Conservation (phyloP, 1,284 basidiomycete species). For the Bjerkandera adusta region DNA sequence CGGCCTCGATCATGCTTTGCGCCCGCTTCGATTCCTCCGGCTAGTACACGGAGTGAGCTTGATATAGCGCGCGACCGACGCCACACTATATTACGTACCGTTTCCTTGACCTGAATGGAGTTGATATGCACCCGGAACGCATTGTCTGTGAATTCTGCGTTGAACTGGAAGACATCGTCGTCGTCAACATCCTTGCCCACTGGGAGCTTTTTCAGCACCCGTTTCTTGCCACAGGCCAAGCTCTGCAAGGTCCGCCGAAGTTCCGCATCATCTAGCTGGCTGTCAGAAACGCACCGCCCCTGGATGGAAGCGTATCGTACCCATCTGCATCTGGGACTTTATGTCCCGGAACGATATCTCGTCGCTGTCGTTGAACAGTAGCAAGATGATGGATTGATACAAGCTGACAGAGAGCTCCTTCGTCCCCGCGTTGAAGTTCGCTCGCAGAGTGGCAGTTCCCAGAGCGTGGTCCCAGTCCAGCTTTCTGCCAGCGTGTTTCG, state of each 20-base stretch:
- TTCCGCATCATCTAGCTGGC: slow-evolving; percentile 63
- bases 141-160: slow-evolving; percentile 81
- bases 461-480: slow-evolving; percentile 85
- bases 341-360: slow-evolving; percentile 72
- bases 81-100: slow-evolving; percentile 54
- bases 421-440: slow-evolving; percentile 62
- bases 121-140: slow-evolving; percentile 89
- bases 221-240: slow-evolving; percentile 88
- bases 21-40: slow-evolving; percentile 86
- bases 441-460: slow-evolving; percentile 73
- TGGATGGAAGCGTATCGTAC: slow-evolving; percentile 36
- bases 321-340: slow-evolving; percentile 68
- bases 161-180: slow-evolving; percentile 79
- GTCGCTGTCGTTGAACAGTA: slow-evolving; percentile 83
- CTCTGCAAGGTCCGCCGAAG: slow-evolving; percentile 87
- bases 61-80: slow-evolving; percentile 1
- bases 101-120: slow-evolving; percentile 92
- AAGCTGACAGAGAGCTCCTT: slow-evolving; percentile 93
- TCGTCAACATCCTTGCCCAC: slow-evolving; percentile 78
- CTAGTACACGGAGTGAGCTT: slow-evolving; percentile 35
- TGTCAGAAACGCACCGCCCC: not conserved
- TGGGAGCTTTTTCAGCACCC: slow-evolving; percentile 84
- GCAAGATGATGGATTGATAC: slow-evolving; percentile 83
- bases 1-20: slow-evolving; percentile 81
- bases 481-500: slow-evolving; percentile 69